These are phyloP conservation scores for Lactifluus rugatus DNA, from an alignment of 768 basidiomycete species.

Conservation along the genomic window DNA sequence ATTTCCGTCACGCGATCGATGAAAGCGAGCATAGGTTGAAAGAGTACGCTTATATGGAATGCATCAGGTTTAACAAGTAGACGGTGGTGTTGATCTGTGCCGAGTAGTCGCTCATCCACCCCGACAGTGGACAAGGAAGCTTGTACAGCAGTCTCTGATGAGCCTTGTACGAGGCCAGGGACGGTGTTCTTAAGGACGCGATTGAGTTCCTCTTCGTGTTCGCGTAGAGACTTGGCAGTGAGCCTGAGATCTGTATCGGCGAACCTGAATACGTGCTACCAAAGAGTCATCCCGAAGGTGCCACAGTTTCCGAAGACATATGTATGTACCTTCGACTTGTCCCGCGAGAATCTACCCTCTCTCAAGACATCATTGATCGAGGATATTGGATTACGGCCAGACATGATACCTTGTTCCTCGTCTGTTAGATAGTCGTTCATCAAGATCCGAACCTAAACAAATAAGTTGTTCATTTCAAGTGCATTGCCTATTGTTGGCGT, in stretches of 20 bases:
- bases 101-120: slow-evolving; percentile 65
- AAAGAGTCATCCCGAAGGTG: neutral
- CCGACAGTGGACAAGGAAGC: slow-evolving; percentile 49
- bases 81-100: slow-evolving; percentile 71
- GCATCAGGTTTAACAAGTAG: slow-evolving; percentile 83
- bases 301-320: neutral
- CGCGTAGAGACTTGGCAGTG: slow-evolving; percentile 54
- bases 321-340: slow-evolving; percentile 59
- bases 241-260: slow-evolving; percentile 78
- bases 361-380: slow-evolving; percentile 92
- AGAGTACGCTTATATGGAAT: slow-evolving; percentile 90
- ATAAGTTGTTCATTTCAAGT: slow-evolving; percentile 1
- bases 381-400: slow-evolving; percentile 79
- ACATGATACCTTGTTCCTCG: slow-evolving; percentile 69
- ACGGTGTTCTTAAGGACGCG: slow-evolving; percentile 81
- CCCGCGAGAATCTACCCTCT: slow-evolving; percentile 69
- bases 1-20: slow-evolving; percentile 61
- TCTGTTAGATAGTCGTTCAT: slow-evolving; percentile 88
- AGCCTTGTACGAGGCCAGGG: slow-evolving; percentile 79
- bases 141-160: slow-evolving; percentile 54
- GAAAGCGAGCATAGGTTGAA: slow-evolving; percentile 86
- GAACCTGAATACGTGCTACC: slow-evolving; percentile 81
- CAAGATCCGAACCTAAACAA: slow-evolving; percentile 62
- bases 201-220: slow-evolving; percentile 78
- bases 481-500: slow-evolving; percentile 14